Evolutionary conservation across 2,329 filamentous ascomycete genomes (phyloP), one percentile per base, ranked within the genome.

Genomic region (Chaetothyriales sp.): DNA sequence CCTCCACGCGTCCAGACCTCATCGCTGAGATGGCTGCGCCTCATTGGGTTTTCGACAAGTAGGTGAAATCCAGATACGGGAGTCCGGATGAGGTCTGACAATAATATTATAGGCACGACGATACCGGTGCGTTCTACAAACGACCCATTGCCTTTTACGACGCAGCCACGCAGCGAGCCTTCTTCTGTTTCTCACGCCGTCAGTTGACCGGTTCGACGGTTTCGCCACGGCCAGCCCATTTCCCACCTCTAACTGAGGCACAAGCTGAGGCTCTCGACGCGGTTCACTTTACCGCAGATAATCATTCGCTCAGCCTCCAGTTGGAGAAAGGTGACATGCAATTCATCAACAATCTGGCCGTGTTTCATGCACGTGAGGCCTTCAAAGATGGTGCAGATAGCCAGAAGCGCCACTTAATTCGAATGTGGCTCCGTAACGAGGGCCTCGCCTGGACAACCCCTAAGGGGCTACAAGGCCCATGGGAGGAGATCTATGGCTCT

Each of bases 121-220:
- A 25, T 6, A 25, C 22, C 22, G 22, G 22, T 25, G 22, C 22
- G 22, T 25, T 25, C 22, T 52, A 61, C 66, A 1, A 63, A 66
- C 5, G 69, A 69, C 25, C 69, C 70, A 13, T 80, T 72, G 59
- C 69, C 62, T 45, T 62, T 67, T 10, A 69, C 77, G 10, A 66
- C 66, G 2, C 59, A 69, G 6, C 57, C 69, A 7, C 76, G 78
- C 63, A 72, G 79, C 60, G 75, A 79, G 46, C 72, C 75, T 0
- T 69, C 71, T 10, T 74, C 69, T 0, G 64, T 57, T 83, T 82
- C 56, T 77, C 75, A 0, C 73, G 80, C 2, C 72, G 80, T 1
- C 69, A 67, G 22, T 82, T 82, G 56, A 79, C 78, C 50, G 74
- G 73, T 1, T 76, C 69, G 51, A 62, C 64, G 50, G 67, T 65